Conservation (phyloP, 2,329 filamentous ascomycete species). For the Xylaria multiplex region DNA sequence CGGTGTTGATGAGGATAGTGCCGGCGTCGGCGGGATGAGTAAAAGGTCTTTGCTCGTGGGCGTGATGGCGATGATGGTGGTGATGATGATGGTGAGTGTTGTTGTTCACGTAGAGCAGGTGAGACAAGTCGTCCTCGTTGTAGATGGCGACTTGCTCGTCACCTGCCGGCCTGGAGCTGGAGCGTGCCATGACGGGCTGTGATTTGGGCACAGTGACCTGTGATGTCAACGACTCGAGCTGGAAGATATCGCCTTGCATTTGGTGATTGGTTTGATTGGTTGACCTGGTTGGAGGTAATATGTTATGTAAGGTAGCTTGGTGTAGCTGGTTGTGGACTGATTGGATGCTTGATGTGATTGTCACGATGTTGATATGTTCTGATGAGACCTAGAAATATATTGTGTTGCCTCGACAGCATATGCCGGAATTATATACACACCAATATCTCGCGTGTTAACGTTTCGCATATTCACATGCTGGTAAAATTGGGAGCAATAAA, state of each 20-base stretch:
- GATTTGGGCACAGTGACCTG: conserved; percentile 30
- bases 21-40: conserved; percentile 37
- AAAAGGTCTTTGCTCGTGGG: conserved; percentile 19
- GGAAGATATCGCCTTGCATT: conserved; percentile 49
- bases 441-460: background rate
- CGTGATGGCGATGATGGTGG: conserved; percentile 20
- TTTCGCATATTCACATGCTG: conserved; percentile 11
- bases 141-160: conserved; percentile 43
- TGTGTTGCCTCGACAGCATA: conserved; percentile 13
- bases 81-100: conserved; percentile 38
- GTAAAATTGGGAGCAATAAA: background rate
- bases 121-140: conserved; percentile 49
- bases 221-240: conserved; percentile 41
- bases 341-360: conserved; percentile 15
- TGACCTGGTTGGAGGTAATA: conserved; percentile 17
- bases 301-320: conserved; percentile 17
- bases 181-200: conserved; percentile 16
- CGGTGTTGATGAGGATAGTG: conserved; percentile 43
- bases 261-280: conserved; percentile 21
- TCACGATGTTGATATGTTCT: conserved; percentile 30
- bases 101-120: conserved; percentile 44
- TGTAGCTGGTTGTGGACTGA: conserved; percentile 18
- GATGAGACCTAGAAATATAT: conserved; percentile 25
- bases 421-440: conserved; percentile 31
- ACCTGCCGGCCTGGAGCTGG: conserved; percentile 15